Evolutionary conservation across 2,329 filamentous ascomycete species (phyloP).

Genomic region (Harringtonia lauricola): DNA sequence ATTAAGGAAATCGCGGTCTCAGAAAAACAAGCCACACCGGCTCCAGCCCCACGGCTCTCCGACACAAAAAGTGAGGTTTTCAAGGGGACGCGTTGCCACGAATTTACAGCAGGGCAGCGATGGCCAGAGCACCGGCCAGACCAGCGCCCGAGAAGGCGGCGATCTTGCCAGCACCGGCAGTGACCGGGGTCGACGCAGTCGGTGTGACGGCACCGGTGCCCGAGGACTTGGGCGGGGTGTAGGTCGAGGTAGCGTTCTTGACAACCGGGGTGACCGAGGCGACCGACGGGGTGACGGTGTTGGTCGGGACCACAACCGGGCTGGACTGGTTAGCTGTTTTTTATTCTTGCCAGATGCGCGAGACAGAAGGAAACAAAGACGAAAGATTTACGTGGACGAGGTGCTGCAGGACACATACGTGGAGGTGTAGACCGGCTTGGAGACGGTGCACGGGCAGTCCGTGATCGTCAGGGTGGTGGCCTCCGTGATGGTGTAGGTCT

Average conservation of each 20-base stretch:
- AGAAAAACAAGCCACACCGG: background rate
- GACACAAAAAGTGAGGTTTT: constrained; percentile 4
- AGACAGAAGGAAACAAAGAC: background rate
- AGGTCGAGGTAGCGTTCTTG: constrained; percentile 25
- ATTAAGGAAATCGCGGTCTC: background rate
- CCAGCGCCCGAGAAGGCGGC: constrained; percentile 46
- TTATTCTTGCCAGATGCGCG: too few relatives aligned
- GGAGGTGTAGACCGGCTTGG: constrained; percentile 39
- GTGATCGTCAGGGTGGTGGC: constrained; percentile 53
- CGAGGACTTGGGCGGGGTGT: constrained; percentile 13
- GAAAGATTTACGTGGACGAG: constrained; percentile 21
- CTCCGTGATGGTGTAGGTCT: constrained; percentile 60
- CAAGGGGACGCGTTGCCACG: constrained; percentile 7
- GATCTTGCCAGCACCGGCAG: constrained; percentile 45
- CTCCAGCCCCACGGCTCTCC: background rate
- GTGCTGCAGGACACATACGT: too few relatives aligned
- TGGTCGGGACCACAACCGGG: too few relatives aligned
- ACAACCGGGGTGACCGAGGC: background rate
- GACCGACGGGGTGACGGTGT: constrained; percentile 2
- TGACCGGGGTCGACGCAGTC: constrained; percentile 33
- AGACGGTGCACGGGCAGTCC: constrained; percentile 57
- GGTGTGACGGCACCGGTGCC: constrained; percentile 17
- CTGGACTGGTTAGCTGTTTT: too few relatives aligned
- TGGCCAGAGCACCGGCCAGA: constrained; percentile 48
- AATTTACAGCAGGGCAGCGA: constrained; percentile 50